Evolutionary conservation across 1,284 basidiomycete species (phyloP).

Genomic region (Mycena citricolor): DNA sequence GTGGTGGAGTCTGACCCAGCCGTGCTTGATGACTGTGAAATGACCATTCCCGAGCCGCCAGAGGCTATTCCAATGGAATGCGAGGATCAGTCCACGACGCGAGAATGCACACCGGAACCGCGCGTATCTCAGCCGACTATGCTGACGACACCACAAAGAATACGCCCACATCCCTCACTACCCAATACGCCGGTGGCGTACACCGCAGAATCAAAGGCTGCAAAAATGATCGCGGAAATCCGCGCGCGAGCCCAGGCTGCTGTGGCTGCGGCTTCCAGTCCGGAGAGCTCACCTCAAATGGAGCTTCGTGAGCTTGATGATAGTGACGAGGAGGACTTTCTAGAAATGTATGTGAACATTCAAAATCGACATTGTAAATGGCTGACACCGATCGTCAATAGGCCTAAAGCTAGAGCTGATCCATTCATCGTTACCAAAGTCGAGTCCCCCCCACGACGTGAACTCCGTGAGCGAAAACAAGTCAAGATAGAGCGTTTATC

Average conservation of each 20-base stretch:
- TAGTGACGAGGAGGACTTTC: constrained; percentile 50
- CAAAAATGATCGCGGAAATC: constrained; percentile 60
- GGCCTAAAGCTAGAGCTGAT: no score
- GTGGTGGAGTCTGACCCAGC: constrained; percentile 28
- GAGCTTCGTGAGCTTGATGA: constrained; percentile 47
- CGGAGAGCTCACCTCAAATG: constrained; percentile 37
- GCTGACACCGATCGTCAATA: no score
- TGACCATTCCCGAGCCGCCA: constrained; percentile 5
- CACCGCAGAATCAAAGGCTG: constrained; percentile 49
- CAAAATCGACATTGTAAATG: no score
- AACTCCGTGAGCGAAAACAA: no score
- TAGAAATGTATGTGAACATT: constrained; percentile 19
- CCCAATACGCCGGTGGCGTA: constrained; percentile 44
- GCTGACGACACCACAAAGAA: constrained; percentile 41
- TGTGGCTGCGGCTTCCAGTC: constrained; percentile 38
- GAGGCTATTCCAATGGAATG: constrained; percentile 15
- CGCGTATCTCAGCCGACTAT: constrained; percentile 22
- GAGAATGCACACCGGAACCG: constrained; percentile 14
- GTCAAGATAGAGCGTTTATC: no score
- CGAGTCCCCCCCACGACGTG: no score
- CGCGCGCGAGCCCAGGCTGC: constrained; percentile 52
- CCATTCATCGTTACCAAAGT: no score
- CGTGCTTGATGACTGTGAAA: constrained; percentile 5
- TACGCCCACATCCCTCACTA: constrained; percentile 26
- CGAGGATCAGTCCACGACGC: constrained; percentile 13